Base-by-base conservation (phyloP, 2,329 filamentous ascomycete genomes). In the Fusarium sp. region DNA sequence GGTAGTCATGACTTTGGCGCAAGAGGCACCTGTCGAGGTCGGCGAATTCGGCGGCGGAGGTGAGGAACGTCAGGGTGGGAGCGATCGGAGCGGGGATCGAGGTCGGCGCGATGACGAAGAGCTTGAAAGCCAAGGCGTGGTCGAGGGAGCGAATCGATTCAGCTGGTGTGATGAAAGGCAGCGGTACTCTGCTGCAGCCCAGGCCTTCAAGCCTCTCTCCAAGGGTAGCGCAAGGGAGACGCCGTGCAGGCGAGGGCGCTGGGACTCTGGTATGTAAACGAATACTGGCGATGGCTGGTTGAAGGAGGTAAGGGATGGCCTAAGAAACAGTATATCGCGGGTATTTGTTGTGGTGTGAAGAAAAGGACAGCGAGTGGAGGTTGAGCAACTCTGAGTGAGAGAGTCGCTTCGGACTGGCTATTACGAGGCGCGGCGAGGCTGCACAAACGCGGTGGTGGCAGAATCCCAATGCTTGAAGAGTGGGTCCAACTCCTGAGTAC, bases 1-100 rank as follows among this genome's bases (percentile, higher is more conserved):
- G 68, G 80, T 79, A 52, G 81, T 73, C 83, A 85, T 85, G 59
- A 62, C 74, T 61, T 65, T 35, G 57, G 56, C 45, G 56, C 32
- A 65, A 63, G 61, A 39, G 50, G 58, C 52, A 52, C 63, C 39
- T 64, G 61, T 67, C 54, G 60, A 67, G 61, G 48, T 50, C 37
- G 62, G 43, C n/a, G 45, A 67, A 39, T 34, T 66, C 37, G 71
- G 59, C 37, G 45, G 45, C 35, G 11, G 32, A 48, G 23, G 18
- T 54, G 27, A 41, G 62, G 34, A 32, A 61, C 59, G 39, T 45
- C 54, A 58, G 61, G 39, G 27, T 23, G 63, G 37, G 27, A n/a
- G 30, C 25, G 35, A 50, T 48, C 48, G 34, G 13, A 23, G 34
- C 43, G 39, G 18, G 43, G 60, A 23, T 52, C 59, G 41, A 37